phyloP scores from a whole-genome alignment of 75 land plant genomes.

The Picea glauca region DNA sequence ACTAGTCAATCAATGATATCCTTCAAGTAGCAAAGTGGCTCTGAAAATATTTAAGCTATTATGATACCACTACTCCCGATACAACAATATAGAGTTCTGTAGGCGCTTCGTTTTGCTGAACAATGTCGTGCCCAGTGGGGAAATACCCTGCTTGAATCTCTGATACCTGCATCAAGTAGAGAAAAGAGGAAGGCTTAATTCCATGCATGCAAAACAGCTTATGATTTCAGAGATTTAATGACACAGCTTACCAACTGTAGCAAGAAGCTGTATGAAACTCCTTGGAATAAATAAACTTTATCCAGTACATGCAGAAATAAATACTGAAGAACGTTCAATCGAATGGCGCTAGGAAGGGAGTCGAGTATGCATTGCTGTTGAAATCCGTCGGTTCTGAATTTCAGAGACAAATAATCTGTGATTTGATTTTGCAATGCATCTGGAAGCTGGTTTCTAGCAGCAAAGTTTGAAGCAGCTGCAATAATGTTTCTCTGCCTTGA shows the following conservation, averaged over 20 bases:
- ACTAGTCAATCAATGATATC: background rate
- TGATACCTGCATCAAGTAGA: slow-evolving; percentile 15
- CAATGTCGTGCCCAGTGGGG: slow-evolving; percentile 21
- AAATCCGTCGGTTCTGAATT: slow-evolving; percentile 24
- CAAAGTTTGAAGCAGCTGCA: slow-evolving; percentile 14
- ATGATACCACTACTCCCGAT: slow-evolving; percentile 22
- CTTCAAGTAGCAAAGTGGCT: too few species aligned
- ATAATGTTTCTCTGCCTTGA: slow-evolving; percentile 25
- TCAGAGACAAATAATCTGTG: slow-evolving; percentile 24
- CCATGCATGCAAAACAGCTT: too few species aligned
- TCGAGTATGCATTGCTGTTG: slow-evolving; percentile 20
- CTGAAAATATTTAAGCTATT: too few species aligned
- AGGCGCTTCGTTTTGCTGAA: slow-evolving; percentile 23
- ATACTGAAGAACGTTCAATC: slow-evolving; percentile 20
- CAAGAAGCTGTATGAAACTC: slow-evolving; percentile 29
- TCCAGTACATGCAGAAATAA: slow-evolving; percentile 24
- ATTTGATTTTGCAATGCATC: slow-evolving; percentile 21
- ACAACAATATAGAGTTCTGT: slow-evolving; percentile 21
- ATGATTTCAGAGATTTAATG: background rate
- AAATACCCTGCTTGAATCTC: slow-evolving; percentile 26
- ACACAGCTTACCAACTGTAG: slow-evolving; percentile 24
- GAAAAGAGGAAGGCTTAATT: background rate
- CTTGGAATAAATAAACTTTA: slow-evolving; percentile 29
- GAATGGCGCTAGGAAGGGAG: slow-evolving; percentile 23
- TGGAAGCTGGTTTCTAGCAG: slow-evolving; percentile 19